Evolutionary conservation across 2,329 filamentous ascomycete genomes (phyloP), one percentile per base, ranked within the genome.

Genomic region (Immersiporthe knoxdaviesiana): DNA sequence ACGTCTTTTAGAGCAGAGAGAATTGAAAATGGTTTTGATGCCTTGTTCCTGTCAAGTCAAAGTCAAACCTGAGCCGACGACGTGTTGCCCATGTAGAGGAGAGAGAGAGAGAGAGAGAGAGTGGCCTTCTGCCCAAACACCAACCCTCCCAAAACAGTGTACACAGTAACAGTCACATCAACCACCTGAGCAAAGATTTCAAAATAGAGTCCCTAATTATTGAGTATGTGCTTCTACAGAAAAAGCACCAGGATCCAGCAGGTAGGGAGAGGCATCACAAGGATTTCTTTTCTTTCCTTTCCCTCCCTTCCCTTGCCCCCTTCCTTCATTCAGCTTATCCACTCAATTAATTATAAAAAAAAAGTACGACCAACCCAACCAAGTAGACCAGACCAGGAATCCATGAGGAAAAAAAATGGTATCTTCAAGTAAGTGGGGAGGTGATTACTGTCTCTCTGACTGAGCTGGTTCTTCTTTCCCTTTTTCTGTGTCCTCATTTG

Each of bases 331-430:
- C 7, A n/a, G 18, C 44, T 47, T 47, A 21, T 47, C 44, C 21
- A 47, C 44, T 56, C 24, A 18, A 30, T 56, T 54, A 16, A 30
- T 52, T 1, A 52, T 27, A 27, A 52, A 12, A 27, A 54, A 30
- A 16, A 54, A 16, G 10, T 30, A 27, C 10, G 3, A 30, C 52
- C 52, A 30, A 32, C 27, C 52, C 18, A 30, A 56, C 52, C 52
- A 56, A 30, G 32, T n/a, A 16, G 32, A 18, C 52, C 27, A 30
- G 24, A 18, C 14, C 52, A 32, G 50, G n/a, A n/a, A 54, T 14
- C 50, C 12, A 27, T 54, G 60, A 30, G n/a, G n/a, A n/a, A n/a
- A n/a, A n/a, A 58, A 66, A 47, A 59, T 63, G 63, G 67, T 69
- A 69, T 69, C 37, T 69, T 39, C 30, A n/a, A n/a, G n/a, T n/a